Evolutionary conservation across 139 green algal species (phyloP), one percentile per base, ranked within the genome.

Genomic region (Zygnema circumcarinatum): DNA sequence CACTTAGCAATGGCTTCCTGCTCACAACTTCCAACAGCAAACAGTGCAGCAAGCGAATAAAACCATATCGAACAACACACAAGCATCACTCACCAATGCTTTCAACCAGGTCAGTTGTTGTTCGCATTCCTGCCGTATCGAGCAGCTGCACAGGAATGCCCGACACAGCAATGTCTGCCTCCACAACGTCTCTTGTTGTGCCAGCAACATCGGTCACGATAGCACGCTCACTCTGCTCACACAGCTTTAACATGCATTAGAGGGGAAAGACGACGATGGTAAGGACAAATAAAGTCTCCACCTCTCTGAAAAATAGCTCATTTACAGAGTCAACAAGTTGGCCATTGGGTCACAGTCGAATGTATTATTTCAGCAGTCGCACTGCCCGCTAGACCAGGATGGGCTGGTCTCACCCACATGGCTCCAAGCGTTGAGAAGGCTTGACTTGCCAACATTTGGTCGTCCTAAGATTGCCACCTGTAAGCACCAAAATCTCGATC

Each of bases 371-470:
- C n/a, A n/a, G n/a, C n/a, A n/a, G n/a, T n/a, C n/a, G n/a, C n/a
- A n/a, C n/a, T n/a, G n/a, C n/a, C n/a, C n/a, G n/a, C 11, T 36
- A 41, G 16, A 78, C 69, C 35, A 16, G 11, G 35, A 16, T 29
- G 35, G 35, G 36, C 11, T 78, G 35, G 7, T 78, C 69, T 78
- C 67, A 82, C 82, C 35, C 38, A 88, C 82, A 33, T 81, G n/a
- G 20, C 22, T 96, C 93, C 95, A 96, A 1, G 92, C 91, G 74
- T 99, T 99, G 1, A 99, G 93, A 82, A 99, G 90, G 82, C 92
- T 96, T 67, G 92, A 96, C 92, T 99, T 99, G 78, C 97, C 97
- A n/a, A 98, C 97, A 80, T 99, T 99, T 31, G 96, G 96, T 0
- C 95, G 93, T 0, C 96, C 96, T 39, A 98, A 94, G 76, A 98